These are phyloP conservation scores for Vanrija sp. DNA, from an alignment of 1,284 basidiomycete species.

Conservation along the genomic window DNA sequence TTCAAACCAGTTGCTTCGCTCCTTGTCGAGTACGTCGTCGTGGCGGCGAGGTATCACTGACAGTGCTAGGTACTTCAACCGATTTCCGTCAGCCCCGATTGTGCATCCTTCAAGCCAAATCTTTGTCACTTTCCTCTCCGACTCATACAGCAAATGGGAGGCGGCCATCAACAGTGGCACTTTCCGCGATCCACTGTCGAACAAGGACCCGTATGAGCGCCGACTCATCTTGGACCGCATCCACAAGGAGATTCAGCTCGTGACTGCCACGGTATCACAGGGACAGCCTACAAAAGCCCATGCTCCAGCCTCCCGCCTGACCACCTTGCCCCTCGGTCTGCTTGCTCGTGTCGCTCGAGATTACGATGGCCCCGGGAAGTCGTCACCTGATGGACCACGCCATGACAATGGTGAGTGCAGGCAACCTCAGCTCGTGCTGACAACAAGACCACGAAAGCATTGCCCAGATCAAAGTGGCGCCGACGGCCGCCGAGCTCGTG, in stretches of 20 bases:
- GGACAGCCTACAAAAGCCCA: too few species aligned
- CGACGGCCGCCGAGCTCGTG: conserved; percentile 61
- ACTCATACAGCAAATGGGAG: too few species aligned
- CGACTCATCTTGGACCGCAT: conserved; percentile 30
- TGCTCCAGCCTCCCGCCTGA: too few species aligned
- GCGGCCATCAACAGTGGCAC: too few species aligned
- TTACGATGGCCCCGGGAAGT: conserved; percentile 58
- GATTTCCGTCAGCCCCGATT: conserved; percentile 58
- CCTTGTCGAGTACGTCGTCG: conserved; percentile 55
- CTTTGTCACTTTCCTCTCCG: too few species aligned
- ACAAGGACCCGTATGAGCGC: too few species aligned
- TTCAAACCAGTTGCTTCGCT: conserved; percentile 55
- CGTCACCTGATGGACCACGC: conserved; percentile 55
- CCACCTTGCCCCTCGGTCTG: not conserved
- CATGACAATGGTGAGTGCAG: conserved; percentile 3
- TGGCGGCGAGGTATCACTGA: not conserved
- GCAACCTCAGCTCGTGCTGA: not conserved
- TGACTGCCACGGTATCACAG: too few species aligned
- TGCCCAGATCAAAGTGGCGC: conserved; percentile 57
- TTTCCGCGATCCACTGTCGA: too few species aligned
- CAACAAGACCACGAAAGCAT: conserved; percentile 56
- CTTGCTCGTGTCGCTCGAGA: conserved; percentile 11
- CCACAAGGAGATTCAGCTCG: conserved; percentile 1
- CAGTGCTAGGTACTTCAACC: conserved; percentile 57
- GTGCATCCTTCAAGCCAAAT: conserved; percentile 54